Evolutionary conservation across 768 basidiomycete species (phyloP), one percentile per base, ranked within the genome.

Genomic region (Naganishia onofrii): DNA sequence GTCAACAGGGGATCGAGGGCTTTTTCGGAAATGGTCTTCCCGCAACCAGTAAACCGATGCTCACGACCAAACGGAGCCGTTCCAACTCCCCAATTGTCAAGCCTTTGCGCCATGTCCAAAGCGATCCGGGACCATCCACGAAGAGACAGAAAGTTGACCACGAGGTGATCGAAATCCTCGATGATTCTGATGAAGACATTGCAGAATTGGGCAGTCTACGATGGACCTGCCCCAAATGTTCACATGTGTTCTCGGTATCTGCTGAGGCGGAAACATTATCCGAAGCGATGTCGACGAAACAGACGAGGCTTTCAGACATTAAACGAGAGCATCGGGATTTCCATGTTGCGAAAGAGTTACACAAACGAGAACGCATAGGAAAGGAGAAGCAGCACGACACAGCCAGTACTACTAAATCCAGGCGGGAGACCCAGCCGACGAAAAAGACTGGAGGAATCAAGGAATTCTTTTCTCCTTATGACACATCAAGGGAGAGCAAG

Each of bases 1-100:
- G 94, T 15, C 95, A 97, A 78, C 86, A 85, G 71, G 89, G 86
- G 38, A 95, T 99, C 67, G 90, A 95, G 78, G 87, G 88, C 0
- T 99, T 98, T 81, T 87, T 99, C 69, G 85, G 84, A 12, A 65
- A 80, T 10, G 80, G 73, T 26, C 76, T 79, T 23, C 48, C 48
- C n/a, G 19, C 72, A 26, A 29, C 46, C 36, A 38, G 29, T 21
- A 42, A 29, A 34, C 46, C 51, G 54, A 29, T 63, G 73, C 26
- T 73, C 75, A 36, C 42, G 51, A 0, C 75, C 76, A 9, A 26
- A 54, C 38, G 66, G 42, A 31, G 66, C 26, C 32, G 42, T 55
- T 26, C 51, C 29, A 32, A 42, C 48, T 55, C 46, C 28, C 46
- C 60, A 15, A 69, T 29, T 13, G 15, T 32, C 23, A 17, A 36